phyloP scores from a whole-genome alignment of 2,329 filamentous ascomycete genomes.

The Ustulina deusta region DNA sequence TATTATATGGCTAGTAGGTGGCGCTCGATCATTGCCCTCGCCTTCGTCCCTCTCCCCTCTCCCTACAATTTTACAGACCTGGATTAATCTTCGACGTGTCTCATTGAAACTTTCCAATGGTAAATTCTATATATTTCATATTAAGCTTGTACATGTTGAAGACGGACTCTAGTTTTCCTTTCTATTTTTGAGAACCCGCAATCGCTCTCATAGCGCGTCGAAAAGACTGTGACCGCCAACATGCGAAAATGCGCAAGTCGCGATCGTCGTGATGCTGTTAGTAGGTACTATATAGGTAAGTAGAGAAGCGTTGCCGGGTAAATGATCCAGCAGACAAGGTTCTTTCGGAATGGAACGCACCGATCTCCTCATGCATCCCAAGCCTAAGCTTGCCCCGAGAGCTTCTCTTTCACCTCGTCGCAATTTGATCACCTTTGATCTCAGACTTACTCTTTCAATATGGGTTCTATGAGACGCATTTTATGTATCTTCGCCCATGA shows the following conservation, averaged over 20 bases:
- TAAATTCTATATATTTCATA: background rate
- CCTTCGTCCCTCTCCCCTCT: background rate
- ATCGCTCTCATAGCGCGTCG: too few relatives aligned
- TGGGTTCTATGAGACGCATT: background rate
- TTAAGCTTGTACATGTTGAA: background rate
- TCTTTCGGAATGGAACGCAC: constrained; percentile 25
- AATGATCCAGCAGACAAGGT: constrained; percentile 4
- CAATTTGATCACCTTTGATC: background rate
- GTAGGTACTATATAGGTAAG: background rate
- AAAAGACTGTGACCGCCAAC: too few relatives aligned
- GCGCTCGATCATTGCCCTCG: background rate
- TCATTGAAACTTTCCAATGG: too few relatives aligned
- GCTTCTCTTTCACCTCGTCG: background rate
- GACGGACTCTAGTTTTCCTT: too few relatives aligned
- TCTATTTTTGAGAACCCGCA: too few relatives aligned
- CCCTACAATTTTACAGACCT: too few relatives aligned
- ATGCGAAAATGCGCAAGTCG: background rate
- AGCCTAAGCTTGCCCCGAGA: background rate
- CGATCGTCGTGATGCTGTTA: constrained; percentile 19
- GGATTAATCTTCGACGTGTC: too few relatives aligned
- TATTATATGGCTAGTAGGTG: background rate
- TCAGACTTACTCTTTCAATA: background rate
- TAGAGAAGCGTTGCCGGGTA: constrained; percentile 21
- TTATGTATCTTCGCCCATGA: constrained; percentile 1
- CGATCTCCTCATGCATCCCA: constrained; percentile 20